Evolutionary conservation across 352 stramenopile genomes (phyloP).

Genomic region (Phytopythium chamaehyphon): DNA sequence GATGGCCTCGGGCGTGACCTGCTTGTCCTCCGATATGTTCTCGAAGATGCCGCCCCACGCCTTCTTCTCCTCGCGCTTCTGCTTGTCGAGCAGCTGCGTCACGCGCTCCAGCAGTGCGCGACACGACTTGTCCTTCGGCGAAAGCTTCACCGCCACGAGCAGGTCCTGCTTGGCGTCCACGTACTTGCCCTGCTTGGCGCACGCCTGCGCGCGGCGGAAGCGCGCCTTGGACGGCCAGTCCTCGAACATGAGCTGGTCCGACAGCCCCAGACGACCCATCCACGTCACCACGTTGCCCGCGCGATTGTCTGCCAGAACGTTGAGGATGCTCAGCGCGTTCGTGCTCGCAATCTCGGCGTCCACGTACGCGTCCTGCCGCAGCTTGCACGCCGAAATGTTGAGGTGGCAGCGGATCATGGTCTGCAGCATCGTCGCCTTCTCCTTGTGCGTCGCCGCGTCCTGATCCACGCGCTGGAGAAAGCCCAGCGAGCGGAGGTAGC

Average conservation of each 20-base stretch:
- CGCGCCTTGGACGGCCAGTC: conserved; percentile 85
- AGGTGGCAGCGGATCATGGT: conserved; percentile 88
- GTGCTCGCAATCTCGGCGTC: conserved; percentile 80
- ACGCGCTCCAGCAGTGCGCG: conserved; percentile 70
- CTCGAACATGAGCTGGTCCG: conserved; percentile 76
- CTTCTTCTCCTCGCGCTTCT: conserved; percentile 77
- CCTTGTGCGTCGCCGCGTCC: conserved; percentile 73
- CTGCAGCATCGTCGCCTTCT: conserved; percentile 83
- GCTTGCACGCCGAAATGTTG: conserved; percentile 83
- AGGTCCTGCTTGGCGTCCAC: conserved; percentile 74
- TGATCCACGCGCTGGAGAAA: conserved; percentile 79
- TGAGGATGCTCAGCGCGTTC: conserved; percentile 79
- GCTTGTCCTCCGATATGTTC: conserved; percentile 29
- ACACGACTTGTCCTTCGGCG: conserved; percentile 79
- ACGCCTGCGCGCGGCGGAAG: conserved; percentile 78
- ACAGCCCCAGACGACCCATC: conserved; percentile 79
- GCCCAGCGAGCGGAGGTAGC: conserved; percentile 62
- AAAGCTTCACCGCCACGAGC: conserved; percentile 71
- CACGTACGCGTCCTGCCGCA: conserved; percentile 58
- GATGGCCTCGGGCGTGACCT: conserved; percentile 7
- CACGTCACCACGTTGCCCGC: conserved; percentile 77
- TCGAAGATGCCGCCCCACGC: conserved; percentile 81
- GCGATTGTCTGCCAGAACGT: conserved; percentile 69
- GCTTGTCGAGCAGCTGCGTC: conserved; percentile 62
- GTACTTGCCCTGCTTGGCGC: conserved; percentile 71